Evolutionary conservation across 2,329 filamentous ascomycete species (phyloP), one percentile per base, ranked within the genome.

Genomic region (Tolypocladium tundrense): DNA sequence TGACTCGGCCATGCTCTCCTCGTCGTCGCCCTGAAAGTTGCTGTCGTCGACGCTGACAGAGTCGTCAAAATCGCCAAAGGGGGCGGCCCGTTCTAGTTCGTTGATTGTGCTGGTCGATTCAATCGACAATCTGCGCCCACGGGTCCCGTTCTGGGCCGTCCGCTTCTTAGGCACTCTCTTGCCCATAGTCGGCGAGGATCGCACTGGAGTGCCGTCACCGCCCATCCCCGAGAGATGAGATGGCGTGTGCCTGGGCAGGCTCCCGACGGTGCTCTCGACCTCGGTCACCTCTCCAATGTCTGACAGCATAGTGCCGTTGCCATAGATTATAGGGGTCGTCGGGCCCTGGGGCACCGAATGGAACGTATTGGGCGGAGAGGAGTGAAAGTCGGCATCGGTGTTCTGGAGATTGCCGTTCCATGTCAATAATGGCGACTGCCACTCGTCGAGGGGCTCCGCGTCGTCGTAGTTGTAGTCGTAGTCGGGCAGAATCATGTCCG

Each of bases 401-500:
- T 69, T 66, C 57, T 40, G 16, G 8, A 79, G 75, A 13, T 73
- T 65, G 63, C 75, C 76, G 61, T 78, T 79, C 81, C 81, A 82
- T 70, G 78, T 74, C 63, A 71, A 73, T n/a, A 82, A 66, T 37
- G 77, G 74, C 66, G 80, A 77, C 60, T 79, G 78, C 59, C 74
- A 72, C 66, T 77, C 68, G 70, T 82, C 73, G 68, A 79, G 75
- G 69, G 79, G 77, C 68, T 81, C 73, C 70, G 81, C 69, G 70
- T 79, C 80, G 27, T 31, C 27, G 27, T 5, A 31, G 27, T 27
- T 4, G 24, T 27, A 27, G 63, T 85, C 83, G 67, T 87, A 85
- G 69, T 88, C 86, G 60, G 92, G 92, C 56, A 97, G 77, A 66
- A 97, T 96, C 90, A 96, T 92, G 71, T 96, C 92, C 56, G 91